Evolutionary conservation across 1,284 basidiomycete genomes (phyloP), one percentile per base, ranked within the genome.

Genomic region (Microstroma glucosiphilum): DNA sequence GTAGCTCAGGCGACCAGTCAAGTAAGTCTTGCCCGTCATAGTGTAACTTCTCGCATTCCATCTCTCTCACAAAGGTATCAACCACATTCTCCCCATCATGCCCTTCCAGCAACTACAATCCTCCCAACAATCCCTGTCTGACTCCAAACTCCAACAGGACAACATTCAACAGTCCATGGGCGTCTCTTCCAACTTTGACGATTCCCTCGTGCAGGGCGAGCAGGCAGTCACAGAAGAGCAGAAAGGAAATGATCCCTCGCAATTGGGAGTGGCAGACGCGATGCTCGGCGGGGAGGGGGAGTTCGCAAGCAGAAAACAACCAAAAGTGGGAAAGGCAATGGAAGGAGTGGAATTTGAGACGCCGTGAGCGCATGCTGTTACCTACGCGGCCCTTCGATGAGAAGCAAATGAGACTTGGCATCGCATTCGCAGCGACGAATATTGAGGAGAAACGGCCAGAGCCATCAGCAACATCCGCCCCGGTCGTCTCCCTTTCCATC

Each of bases 261-360:
- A 37, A 9, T 9, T 48, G 6, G 43, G 43, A 3, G 43, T 48
- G 21, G 43, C 43, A 48, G 43, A 48, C 6, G 43, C 43, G 51
- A 26, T 26, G n/a, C 51, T 54, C 7, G 51, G 51, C 3, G 51
- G 25, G 15, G 51, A 54, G 51, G 51, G 51, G 13, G 51, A 54
- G 51, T 54, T 54, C 21, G 25, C n/a, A 3, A 25, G 13, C 21
- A 21, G 51, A 6, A 17, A 26, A 15, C 51, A 54, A 13, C 51
- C 51, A 26, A 54, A 26, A 25, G 51, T 54, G 19, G 51, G 51
- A 4, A 17, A 25, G 17, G 51, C 51, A 23, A 54, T 54, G 51
- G 51, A 54, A 13, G 51, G 51, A 7, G 21, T 54, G 15, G 51
- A 54, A 25, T 54, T 54, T 54, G 51, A 54, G 51, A 54, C 51